A percentile compares a stretch with the other conserved stretches of the same genome.
Evolutionary conservation across 2,329 filamentous ascomycete genomes (phyloP).

Genomic region (Paracoccidioides lutzii): DNA sequence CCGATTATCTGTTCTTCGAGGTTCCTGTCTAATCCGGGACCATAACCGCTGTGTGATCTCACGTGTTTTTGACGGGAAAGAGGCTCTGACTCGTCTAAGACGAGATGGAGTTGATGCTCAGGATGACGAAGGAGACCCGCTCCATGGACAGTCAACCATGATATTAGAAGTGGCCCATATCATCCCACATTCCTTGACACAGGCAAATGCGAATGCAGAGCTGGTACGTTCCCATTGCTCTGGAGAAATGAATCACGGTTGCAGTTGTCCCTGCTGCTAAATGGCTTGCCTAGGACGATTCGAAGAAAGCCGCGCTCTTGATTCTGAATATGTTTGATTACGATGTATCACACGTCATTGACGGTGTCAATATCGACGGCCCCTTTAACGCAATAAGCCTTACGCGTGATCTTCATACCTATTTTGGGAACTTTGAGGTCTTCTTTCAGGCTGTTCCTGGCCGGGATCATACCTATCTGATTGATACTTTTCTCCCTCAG

Average conservation of each 20-base stretch:
- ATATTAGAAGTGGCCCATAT: slow-evolving; percentile 13
- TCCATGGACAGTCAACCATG: slow-evolving; percentile 3
- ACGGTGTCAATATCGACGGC: slow-evolving; percentile 24
- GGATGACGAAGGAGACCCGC: slow-evolving; percentile 9
- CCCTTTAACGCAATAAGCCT: slow-evolving; percentile 5
- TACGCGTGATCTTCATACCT: background rate
- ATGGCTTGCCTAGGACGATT: slow-evolving; percentile 9
- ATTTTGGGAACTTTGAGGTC: slow-evolving; percentile 13
- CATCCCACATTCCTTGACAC: slow-evolving; percentile 12
- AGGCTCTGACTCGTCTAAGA: slow-evolving; percentile 7
- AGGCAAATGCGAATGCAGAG: slow-evolving; percentile 3
- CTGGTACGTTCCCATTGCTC: slow-evolving; percentile 6
- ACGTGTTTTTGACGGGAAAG: slow-evolving; percentile 9
- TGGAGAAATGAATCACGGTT: no score
- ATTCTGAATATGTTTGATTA: slow-evolving; percentile 33
- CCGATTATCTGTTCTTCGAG: slow-evolving; percentile 8
- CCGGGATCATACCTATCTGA: slow-evolving; percentile 14
- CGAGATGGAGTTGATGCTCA: slow-evolving; percentile 6
- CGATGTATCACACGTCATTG: slow-evolving; percentile 23
- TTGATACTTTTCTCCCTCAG: slow-evolving; percentile 14
- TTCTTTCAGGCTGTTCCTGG: slow-evolving; percentile 18
- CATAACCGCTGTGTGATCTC: slow-evolving; percentile 12
- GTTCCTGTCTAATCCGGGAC: slow-evolving; percentile 11
- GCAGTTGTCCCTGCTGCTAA: background rate
- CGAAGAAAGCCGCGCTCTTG: slow-evolving; percentile 21